A percentile compares a stretch with the other conserved stretches of the same genome.
phyloP scores from a whole-genome alignment of 805 yeast genomes.

The Tetrapisispora nanseiensis region DNA sequence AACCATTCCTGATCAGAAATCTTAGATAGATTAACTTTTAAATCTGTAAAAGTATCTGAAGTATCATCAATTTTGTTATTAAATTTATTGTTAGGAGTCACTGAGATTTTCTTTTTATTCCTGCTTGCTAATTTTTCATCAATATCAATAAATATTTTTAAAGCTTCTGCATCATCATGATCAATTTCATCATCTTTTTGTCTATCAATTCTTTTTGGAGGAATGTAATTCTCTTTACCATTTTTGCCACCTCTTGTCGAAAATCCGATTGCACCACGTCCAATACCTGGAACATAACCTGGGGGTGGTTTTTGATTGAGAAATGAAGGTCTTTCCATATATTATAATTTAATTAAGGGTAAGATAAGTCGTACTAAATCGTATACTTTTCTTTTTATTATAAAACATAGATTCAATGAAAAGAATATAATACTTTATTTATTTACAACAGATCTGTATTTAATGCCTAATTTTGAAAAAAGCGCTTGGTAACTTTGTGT shows the following conservation, averaged over 20 bases:
- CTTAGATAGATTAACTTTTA: constrained; percentile 49
- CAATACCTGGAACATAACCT: constrained; percentile 86
- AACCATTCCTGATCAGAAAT: constrained; percentile 72
- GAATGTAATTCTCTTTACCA: constrained; percentile 5
- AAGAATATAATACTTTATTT: no score
- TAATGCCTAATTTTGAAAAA: no score
- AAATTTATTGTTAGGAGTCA: neutral
- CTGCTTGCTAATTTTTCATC: constrained; percentile 42
- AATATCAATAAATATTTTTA: constrained; percentile 51
- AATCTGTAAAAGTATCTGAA: constrained; percentile 53
- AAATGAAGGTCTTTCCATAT: constrained; percentile 49
- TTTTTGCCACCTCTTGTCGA: constrained; percentile 63
- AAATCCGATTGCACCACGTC: constrained; percentile 93
- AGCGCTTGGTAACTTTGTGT: no score
- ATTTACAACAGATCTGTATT: no score
- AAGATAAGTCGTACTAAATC: no score
- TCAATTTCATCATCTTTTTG: constrained; percentile 17
- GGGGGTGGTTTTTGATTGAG: constrained; percentile 80
- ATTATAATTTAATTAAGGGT: no score
- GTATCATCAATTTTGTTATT: constrained; percentile 23
- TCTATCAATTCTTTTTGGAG: constrained; percentile 18
- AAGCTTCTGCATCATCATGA: constrained; percentile 72
- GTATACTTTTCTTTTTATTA: no score
- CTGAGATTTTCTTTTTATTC: constrained; percentile 13
- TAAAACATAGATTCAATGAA: no score